A percentile compares a stretch with the other conserved stretches of the same genome.
Conservation (phyloP, 2,329 filamentous ascomycete genomes). For the Xylaria multiplex region DNA sequence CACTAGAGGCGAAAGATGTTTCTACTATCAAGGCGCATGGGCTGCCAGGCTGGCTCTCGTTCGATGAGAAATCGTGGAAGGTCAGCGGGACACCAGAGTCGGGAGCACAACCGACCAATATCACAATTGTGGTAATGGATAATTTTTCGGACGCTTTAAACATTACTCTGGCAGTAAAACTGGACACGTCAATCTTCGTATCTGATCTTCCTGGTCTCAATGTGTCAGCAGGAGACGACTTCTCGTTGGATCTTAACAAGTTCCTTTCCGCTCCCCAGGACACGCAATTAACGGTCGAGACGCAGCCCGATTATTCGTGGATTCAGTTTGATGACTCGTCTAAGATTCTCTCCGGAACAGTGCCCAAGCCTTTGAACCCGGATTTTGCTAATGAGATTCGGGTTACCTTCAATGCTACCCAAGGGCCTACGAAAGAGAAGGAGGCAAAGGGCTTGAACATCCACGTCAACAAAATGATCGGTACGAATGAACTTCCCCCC, state of each 20-base stretch:
- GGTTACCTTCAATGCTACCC: conserved; percentile 43
- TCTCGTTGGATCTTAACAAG: conserved; percentile 48
- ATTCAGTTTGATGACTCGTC: conserved; percentile 46
- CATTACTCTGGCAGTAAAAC: conserved; percentile 57
- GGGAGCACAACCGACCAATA: conserved; percentile 67
- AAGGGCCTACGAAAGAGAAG: conserved; percentile 38
- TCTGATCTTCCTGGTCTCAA: conserved; percentile 46
- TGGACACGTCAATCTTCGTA: conserved; percentile 43
- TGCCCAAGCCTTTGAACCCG: conserved; percentile 33
- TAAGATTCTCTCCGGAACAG: conserved; percentile 43
- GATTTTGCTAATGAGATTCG: conserved; percentile 30
- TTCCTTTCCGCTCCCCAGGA: conserved; percentile 45
- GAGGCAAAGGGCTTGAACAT: conserved; percentile 43
- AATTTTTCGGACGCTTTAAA: conserved; percentile 68
- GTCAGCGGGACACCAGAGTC: conserved; percentile 72
- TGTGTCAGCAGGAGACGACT: conserved; percentile 43
- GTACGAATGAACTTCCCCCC: conserved; percentile 19
- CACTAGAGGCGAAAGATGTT: conserved; percentile 61
- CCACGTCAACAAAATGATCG: conserved; percentile 34
- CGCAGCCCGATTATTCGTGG: conserved; percentile 46
- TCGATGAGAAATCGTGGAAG: conserved; percentile 70
- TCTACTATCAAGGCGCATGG: conserved; percentile 59
- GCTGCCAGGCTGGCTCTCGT: conserved; percentile 74
- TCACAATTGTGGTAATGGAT: conserved; percentile 70
- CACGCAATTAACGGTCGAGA: conserved; percentile 41